phyloP scores from a whole-genome alignment of 1,284 basidiomycete species.

The Irpex lacteus region DNA sequence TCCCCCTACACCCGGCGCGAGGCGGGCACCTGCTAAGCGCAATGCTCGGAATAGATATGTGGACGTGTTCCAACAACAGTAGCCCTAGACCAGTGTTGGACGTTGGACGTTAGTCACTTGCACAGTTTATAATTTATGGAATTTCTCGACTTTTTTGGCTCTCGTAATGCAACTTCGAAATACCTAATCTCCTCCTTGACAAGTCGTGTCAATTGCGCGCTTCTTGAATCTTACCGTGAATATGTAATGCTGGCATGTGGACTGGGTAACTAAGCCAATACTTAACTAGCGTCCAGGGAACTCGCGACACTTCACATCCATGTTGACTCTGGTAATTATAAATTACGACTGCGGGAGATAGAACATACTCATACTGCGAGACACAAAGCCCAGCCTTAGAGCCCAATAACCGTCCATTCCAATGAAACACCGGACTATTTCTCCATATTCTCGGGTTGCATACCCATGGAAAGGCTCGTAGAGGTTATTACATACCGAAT shows the following conservation, averaged over 20 bases:
- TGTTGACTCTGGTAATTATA: background rate
- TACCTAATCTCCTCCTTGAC: too few species aligned
- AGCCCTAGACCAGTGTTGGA: background rate
- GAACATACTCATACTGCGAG: background rate
- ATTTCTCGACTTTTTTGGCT: background rate
- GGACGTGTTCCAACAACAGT: constrained; percentile 66
- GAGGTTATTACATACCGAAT: constrained; percentile 46
- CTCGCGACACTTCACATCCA: too few species aligned
- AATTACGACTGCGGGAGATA: background rate
- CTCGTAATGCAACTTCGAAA: too few species aligned
- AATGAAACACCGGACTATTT: background rate
- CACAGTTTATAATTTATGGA: background rate
- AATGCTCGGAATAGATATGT: constrained; percentile 82
- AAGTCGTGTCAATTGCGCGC: too few species aligned
- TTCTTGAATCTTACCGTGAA: too few species aligned
- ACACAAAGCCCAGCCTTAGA: background rate
- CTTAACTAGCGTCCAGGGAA: too few species aligned
- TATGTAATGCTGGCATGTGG: too few species aligned
- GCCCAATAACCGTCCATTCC: background rate
- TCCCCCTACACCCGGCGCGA: constrained; percentile 47
- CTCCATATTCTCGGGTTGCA: too few species aligned
- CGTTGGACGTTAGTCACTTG: background rate
- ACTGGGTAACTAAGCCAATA: too few species aligned
- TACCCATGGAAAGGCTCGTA: background rate
- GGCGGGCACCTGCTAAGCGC: constrained; percentile 68